Base-by-base conservation (phyloP, 306 rosid genomes). In the Oxytropis ochrocephala region DNA sequence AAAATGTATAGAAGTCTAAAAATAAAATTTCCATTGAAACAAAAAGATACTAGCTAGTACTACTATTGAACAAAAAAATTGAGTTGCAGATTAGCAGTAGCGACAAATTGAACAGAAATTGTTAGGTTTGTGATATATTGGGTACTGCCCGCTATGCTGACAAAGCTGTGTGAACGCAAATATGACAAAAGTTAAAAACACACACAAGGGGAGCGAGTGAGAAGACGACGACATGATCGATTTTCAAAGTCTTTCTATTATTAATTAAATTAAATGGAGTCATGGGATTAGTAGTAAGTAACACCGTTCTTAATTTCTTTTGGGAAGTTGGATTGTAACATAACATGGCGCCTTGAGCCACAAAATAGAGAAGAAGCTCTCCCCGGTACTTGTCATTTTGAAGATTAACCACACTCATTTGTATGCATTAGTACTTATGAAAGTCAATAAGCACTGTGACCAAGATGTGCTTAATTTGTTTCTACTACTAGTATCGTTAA, bases 311-410 rank as follows among this genome's bases (percentile, higher is more conserved):
- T 24, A 24, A 24, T 24, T 24, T 21, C 2, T 24, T 24, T 1
- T 1, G 29, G 29, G 29, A 24, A 24, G 0, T 44, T 44, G 66
- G 11, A 52, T 32, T 17, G 78, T 2, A 24, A 1, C 3, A 0
- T 24, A 24, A 2, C 74, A 72, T 51, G 70, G 42, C 38, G 69
- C 89, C 79, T 89, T 72, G 91, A 86, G 85, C 91, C 96, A 82
- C 86, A 64, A 84, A 82, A 41, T 74, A 33, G 65, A 69, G 83
- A 73, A 59, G 68, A 62, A 51, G 67, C 69, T 69, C 29, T 24
- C 29, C 29, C 73, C 53, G 58, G 19, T 55, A 11, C 54, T 73
- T 78, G 70, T 66, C 62, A 2, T 59, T 67, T 73, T 38, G 75
- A 75, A 50, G 53, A 55, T 75, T 73, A 72, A 72, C 82, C 75